These are phyloP conservation scores for Seminavis robusta DNA, from an alignment of 108 stramenopile genomes.

Conservation along the genomic window DNA sequence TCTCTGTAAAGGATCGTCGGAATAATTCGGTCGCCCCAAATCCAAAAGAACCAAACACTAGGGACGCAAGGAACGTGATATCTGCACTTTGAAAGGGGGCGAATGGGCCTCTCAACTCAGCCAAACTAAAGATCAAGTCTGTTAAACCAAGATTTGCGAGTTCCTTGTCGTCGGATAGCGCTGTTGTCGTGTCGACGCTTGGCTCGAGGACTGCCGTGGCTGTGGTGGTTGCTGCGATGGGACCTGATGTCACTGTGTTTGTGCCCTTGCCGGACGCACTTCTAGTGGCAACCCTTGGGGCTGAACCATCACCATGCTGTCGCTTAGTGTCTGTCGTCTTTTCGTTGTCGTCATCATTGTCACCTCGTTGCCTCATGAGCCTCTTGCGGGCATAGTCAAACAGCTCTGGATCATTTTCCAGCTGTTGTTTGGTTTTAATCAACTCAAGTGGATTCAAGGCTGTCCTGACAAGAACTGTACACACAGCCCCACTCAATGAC, in stretches of 20 bases:
- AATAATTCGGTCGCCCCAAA: conserved; percentile 91
- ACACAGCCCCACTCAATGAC: conserved; percentile 74
- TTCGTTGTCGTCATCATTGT: not conserved
- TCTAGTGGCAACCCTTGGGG: not conserved
- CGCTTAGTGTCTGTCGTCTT: too few species aligned
- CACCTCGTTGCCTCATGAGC: not conserved
- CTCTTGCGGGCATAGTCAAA: conserved; percentile 34
- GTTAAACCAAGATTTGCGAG: conserved; percentile 41
- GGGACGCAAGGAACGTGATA: conserved; percentile 83
- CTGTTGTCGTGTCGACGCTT: conserved; percentile 2
- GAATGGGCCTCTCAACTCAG: conserved; percentile 57
- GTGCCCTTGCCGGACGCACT: not conserved
- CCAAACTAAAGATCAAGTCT: conserved; percentile 53
- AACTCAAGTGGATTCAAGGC: conserved; percentile 82
- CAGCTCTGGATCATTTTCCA: conserved; percentile 76
- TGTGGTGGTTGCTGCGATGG: conserved; percentile 14
- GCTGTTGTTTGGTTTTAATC: conserved; percentile 87
- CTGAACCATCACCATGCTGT: too few species aligned
- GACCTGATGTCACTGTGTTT: not conserved
- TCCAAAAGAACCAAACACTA: conserved; percentile 84
- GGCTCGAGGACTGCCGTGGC: conserved; percentile 1
- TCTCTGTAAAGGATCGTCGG: conserved; percentile 69
- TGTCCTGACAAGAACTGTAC: conserved; percentile 81
- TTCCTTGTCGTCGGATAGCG: too few species aligned
- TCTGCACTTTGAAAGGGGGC: conserved; percentile 85